phyloP scores from a whole-genome alignment of 805 yeast genomes.

The Naumovozyma baii region DNA sequence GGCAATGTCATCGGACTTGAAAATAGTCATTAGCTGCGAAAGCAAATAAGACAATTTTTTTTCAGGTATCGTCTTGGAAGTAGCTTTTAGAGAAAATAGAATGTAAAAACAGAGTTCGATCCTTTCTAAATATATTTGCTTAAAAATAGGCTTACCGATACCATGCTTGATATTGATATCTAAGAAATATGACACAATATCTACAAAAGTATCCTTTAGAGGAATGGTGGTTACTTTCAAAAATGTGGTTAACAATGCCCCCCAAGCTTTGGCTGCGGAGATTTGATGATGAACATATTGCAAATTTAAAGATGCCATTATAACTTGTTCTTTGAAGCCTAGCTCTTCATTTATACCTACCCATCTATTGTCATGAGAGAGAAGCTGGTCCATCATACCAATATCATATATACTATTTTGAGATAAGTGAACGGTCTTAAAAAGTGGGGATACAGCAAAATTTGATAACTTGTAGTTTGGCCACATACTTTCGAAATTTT shows the following conservation, averaged over 20 bases:
- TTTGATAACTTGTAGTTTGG: conserved; percentile 39
- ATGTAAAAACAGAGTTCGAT: conserved; percentile 56
- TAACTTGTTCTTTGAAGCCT: conserved; percentile 41
- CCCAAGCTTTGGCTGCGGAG: conserved; percentile 63
- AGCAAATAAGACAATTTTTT: conserved; percentile 19
- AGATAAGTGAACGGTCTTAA: conserved; percentile 42
- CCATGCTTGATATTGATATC: conserved; percentile 44
- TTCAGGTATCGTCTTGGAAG: conserved; percentile 16
- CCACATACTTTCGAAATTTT: conserved; percentile 41
- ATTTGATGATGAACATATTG: conserved; percentile 61
- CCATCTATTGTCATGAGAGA: conserved; percentile 41
- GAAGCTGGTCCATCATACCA: conserved; percentile 50
- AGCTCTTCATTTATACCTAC: conserved; percentile 13
- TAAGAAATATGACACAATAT: conserved; percentile 42
- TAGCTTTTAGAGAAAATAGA: conserved; percentile 21
- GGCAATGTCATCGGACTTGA: conserved; percentile 40
- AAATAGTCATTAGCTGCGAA: conserved; percentile 28
- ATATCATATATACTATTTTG: conserved; percentile 48
- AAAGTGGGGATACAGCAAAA: conserved; percentile 41
- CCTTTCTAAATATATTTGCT: conserved; percentile 48
- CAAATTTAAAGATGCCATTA: conserved; percentile 50
- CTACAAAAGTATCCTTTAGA: conserved; percentile 29
- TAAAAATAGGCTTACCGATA: conserved; percentile 36
- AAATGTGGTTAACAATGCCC: conserved; percentile 63
- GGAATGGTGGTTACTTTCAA: conserved; percentile 35